Evolutionary conservation across 1,284 basidiomycete species (phyloP).

Genomic region (Sporisorium scitamineum): DNA sequence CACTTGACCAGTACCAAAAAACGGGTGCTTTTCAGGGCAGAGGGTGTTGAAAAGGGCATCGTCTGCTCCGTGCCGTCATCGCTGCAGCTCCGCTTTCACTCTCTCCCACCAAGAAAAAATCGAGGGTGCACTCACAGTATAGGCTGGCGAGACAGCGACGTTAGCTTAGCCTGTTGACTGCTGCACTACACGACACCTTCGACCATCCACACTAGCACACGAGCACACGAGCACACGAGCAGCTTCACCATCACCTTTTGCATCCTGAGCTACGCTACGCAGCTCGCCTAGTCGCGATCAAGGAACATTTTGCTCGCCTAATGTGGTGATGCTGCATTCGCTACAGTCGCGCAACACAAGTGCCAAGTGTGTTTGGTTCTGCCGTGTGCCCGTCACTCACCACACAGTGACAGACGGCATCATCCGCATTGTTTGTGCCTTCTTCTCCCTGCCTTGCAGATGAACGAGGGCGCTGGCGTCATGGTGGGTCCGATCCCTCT

Average conservation of each 20-base stretch:
- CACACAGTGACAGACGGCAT: neutral
- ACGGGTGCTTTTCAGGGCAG: constrained; percentile 17
- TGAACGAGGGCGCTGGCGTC: constrained; percentile 4
- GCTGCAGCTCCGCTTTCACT: constrained; percentile 24
- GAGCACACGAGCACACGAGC: constrained; percentile 15
- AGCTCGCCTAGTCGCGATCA: constrained; percentile 11
- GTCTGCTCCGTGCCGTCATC: constrained; percentile 41
- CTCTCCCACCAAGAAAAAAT: neutral
- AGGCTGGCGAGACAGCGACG: neutral
- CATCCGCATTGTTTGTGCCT: neutral
- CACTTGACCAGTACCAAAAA: neutral
- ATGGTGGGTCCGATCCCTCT: neutral
- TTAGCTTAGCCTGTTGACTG: neutral
- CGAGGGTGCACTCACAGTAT: constrained; percentile 7
- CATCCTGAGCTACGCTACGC: neutral
- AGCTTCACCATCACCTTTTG: neutral
- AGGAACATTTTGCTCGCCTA: constrained; percentile 24
- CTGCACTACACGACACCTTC: neutral
- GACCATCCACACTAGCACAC: too few species aligned
- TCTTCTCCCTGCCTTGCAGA: constrained; percentile 1
- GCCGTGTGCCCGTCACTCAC: neutral
- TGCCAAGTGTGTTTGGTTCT: constrained; percentile 2
- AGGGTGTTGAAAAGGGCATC: constrained; percentile 1
- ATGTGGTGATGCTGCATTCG: constrained; percentile 7
- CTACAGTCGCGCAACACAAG: neutral